Conservation (phyloP, 2,329 filamentous ascomycete genomes). For the Trichophaea hybrida region DNA sequence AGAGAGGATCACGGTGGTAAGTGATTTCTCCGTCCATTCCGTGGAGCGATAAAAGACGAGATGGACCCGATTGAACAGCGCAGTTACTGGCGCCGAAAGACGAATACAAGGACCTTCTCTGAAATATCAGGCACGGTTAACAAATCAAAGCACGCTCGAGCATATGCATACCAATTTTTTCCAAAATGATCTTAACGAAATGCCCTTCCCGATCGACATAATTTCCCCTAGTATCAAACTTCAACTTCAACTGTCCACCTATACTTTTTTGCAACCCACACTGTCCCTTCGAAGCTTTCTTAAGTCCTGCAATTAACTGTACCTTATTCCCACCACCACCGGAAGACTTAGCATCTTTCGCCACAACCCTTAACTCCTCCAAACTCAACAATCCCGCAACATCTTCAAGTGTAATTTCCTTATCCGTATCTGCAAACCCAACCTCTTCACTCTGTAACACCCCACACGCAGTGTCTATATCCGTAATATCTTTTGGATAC, state of each 20-base stretch:
- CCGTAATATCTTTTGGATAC: conserved; percentile 70
- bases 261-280: conserved; percentile 15
- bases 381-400: conserved; percentile 68
- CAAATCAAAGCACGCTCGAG: neutral
- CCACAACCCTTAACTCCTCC: conserved; percentile 71
- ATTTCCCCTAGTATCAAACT: conserved; percentile 18
- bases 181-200: conserved; percentile 24
- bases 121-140: neutral
- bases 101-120: conserved; percentile 60
- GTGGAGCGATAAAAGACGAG: conserved; percentile 91
- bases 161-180: conserved; percentile 19
- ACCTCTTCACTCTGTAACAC: conserved; percentile 42
- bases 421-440: conserved; percentile 57
- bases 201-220: conserved; percentile 21
- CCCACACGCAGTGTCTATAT: conserved; percentile 51
- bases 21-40: conserved; percentile 92
- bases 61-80: conserved; percentile 85
- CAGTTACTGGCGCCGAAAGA: conserved; percentile 55
- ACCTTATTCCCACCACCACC: conserved; percentile 62
- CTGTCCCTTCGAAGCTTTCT: conserved; percentile 19
- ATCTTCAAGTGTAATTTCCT: conserved; percentile 66
- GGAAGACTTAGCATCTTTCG: conserved; percentile 72
- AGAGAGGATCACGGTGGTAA: conserved; percentile 86
- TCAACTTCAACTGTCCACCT: conserved; percentile 22
- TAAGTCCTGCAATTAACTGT: conserved; percentile 44